Evolutionary conservation across 192 early-diverging fungal species (phyloP).

Genomic region (Ambispora gerdemannii): DNA sequence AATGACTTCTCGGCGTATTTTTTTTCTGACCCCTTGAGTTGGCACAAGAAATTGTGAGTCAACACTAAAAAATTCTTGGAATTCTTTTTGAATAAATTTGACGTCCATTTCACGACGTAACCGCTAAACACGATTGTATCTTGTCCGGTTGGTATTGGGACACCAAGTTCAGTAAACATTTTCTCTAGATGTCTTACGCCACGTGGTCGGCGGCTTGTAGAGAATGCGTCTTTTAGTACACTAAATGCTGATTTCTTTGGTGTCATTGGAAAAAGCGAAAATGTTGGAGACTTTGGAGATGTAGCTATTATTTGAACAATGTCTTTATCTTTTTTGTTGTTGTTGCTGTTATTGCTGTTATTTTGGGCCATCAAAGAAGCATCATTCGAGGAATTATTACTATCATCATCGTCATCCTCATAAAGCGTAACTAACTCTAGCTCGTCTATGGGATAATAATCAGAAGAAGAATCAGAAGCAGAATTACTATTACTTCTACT

Average conservation of each 20-base stretch:
- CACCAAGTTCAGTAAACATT: neutral
- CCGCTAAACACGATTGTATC: neutral
- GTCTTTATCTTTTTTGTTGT: too few species aligned
- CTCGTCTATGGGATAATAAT: too few species aligned
- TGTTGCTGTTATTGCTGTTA: too few species aligned
- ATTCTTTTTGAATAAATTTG: neutral
- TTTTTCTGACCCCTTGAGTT: neutral
- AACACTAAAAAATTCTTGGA: neutral
- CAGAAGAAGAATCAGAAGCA: too few species aligned
- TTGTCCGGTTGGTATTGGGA: neutral
- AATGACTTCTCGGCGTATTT: neutral
- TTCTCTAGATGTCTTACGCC: neutral
- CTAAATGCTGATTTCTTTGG: neutral
- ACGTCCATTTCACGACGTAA: neutral
- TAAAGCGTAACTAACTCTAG: too few species aligned
- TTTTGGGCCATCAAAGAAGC: too few species aligned
- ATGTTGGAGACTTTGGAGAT: too few species aligned
- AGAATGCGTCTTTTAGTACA: neutral
- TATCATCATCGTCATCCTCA: too few species aligned
- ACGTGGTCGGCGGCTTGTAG: neutral
- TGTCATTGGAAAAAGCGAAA: too few species aligned
- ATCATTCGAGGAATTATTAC: too few species aligned
- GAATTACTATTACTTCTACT: too few species aligned
- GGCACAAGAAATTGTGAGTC: neutral
- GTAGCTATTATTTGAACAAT: too few species aligned